Conservation (phyloP, 2,329 filamentous ascomycete species). For the Clonostachys solani region DNA sequence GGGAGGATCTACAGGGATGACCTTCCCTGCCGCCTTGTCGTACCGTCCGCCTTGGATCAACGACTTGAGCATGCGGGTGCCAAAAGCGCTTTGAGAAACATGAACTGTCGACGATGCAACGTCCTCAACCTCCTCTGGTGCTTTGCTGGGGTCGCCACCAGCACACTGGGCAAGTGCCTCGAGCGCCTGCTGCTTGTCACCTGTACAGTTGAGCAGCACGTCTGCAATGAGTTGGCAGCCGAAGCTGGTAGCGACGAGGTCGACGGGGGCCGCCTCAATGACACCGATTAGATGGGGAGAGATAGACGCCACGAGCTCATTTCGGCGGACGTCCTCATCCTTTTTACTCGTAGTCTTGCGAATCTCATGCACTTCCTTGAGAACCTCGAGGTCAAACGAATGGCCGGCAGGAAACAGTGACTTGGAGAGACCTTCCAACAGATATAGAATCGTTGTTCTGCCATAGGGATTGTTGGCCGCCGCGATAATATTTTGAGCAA, state of each 20-base stretch:
- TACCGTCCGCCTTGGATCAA: conserved; percentile 87
- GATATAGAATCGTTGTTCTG: conserved; percentile 70
- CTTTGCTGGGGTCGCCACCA: conserved; percentile 45
- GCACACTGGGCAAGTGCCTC: conserved; percentile 64
- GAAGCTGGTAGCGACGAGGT: conserved; percentile 71
- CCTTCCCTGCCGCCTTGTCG: conserved; percentile 66
- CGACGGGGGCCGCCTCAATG: conserved; percentile 62
- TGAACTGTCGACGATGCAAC: conserved; percentile 28
- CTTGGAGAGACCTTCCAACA: conserved; percentile 66
- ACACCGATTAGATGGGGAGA: conserved; percentile 73
- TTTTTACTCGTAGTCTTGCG: conserved; percentile 89
- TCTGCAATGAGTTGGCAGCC: conserved; percentile 86
- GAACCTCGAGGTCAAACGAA: conserved; percentile 51
- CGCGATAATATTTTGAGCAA: conserved; percentile 52
- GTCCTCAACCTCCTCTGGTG: conserved; percentile 28
- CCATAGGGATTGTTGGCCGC: conserved; percentile 63
- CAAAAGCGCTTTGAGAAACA: conserved; percentile 56
- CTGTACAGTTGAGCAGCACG: conserved; percentile 70
- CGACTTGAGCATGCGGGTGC: conserved; percentile 83
- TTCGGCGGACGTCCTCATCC: conserved; percentile 69
- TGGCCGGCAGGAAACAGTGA: conserved; percentile 58
- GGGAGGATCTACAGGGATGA: conserved; percentile 69
- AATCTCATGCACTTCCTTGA: conserved; percentile 75
- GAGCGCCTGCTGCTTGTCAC: conserved; percentile 73
- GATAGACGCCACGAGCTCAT: conserved; percentile 71